Percentiles rank a stretch among this genome's conserved stretches.
phyloP scores from a whole-genome alignment of 1,139 yeast species.

The Sugiyamaella pinicola region DNA sequence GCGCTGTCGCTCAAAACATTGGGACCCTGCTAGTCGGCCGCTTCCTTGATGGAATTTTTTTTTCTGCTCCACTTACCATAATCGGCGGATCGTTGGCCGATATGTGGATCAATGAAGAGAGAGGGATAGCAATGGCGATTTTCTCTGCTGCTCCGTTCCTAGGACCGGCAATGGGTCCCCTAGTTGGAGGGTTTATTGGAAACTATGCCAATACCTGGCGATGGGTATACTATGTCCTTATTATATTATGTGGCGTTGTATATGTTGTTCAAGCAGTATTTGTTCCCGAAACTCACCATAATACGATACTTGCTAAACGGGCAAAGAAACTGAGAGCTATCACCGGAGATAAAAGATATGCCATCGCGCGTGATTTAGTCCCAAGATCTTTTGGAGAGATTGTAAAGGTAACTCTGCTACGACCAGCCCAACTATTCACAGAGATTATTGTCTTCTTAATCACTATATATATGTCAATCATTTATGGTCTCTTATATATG shows the following conservation, averaged over 20 bases:
- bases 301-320: constrained; percentile 72
- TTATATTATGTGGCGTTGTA: constrained; percentile 59
- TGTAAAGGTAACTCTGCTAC: constrained; percentile 62
- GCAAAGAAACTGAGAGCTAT: constrained; percentile 72
- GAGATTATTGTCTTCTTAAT: constrained; percentile 84
- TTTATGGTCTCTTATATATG: constrained; percentile 85
- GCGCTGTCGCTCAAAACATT: constrained; percentile 70
- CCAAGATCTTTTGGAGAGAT: constrained; percentile 66
- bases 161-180: constrained; percentile 66
- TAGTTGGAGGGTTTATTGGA: constrained; percentile 72
- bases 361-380: constrained; percentile 85
- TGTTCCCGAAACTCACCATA: constrained; percentile 88
- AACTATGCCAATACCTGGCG: constrained; percentile 63
- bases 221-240: constrained; percentile 70
- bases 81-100: constrained; percentile 82
- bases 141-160: constrained; percentile 72
- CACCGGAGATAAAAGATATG: constrained; percentile 79
- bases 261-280: constrained; percentile 49
- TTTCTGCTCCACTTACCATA: constrained; percentile 77
- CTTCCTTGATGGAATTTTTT: constrained; percentile 66
- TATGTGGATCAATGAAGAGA: constrained; percentile 62
- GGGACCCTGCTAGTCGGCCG: constrained; percentile 68
- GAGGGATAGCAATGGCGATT: constrained; percentile 75
- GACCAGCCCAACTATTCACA: constrained; percentile 72
- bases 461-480: constrained; percentile 83